These are phyloP conservation scores for Pichia sp. DNA, from an alignment of 1,139 yeast genomes.

Conservation along the genomic window DNA sequence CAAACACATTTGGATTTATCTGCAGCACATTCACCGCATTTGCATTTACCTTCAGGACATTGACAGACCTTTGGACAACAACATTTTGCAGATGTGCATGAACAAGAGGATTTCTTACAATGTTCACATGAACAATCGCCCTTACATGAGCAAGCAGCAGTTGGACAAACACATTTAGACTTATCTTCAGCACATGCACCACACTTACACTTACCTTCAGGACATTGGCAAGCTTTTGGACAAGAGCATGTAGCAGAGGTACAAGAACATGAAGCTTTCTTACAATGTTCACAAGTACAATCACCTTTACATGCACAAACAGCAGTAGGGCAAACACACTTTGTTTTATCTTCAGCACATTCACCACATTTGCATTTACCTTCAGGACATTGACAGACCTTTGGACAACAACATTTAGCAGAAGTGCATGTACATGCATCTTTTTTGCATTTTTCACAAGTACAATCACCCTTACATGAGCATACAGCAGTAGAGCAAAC, in stretches of 20 bases:
- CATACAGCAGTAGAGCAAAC: slow-evolving; percentile 11
- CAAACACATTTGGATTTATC: slow-evolving; percentile 8
- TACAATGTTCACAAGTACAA: not conserved
- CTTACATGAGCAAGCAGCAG: slow-evolving; percentile 13
- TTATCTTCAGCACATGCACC: slow-evolving; percentile 13
- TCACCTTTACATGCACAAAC: slow-evolving; percentile 7
- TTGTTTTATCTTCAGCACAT: slow-evolving; percentile 3
- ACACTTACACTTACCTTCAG: too few relatives aligned
- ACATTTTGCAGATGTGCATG: slow-evolving; percentile 9
- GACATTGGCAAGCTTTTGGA: slow-evolving; percentile 10
- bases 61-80: slow-evolving; percentile 5
- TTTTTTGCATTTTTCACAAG: slow-evolving; percentile 9
- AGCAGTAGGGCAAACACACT: slow-evolving; percentile 11
- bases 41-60: slow-evolving; percentile 8
- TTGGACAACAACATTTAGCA: slow-evolving; percentile 11
- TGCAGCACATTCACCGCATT: slow-evolving; percentile 10
- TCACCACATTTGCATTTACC: slow-evolving; percentile 15
- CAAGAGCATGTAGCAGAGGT: slow-evolving; percentile 11
- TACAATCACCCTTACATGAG: slow-evolving; percentile 8
- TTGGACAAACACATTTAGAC: slow-evolving; percentile 14
- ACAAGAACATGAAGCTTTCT: slow-evolving; percentile 9
- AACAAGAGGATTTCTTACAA: slow-evolving; percentile 1
- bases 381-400: slow-evolving; percentile 14
- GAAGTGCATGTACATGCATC: not conserved
- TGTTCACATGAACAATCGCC: slow-evolving; percentile 13